Evolutionary conservation across 345 rosid species (phyloP), one percentile per base, ranked within the genome.

Genomic region (Garcia nutans): DNA sequence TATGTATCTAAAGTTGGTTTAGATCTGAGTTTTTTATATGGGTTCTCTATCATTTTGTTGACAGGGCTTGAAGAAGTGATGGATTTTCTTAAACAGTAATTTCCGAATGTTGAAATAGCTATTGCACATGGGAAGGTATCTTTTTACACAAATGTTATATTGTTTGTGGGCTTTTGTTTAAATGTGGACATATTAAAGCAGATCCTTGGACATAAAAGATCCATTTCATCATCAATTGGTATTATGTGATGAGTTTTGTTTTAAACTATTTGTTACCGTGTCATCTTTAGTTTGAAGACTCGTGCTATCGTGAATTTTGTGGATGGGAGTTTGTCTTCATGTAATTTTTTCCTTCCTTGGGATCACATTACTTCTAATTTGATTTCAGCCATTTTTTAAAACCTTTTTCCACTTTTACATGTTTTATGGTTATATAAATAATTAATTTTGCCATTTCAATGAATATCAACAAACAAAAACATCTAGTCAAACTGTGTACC

Each of bases 121-220:
- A 84, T 91, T 83, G 99, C 97, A 66, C 97, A 95, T 85, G 99
- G 97, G 75, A 89, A 95, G 94, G 97, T 92, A 84, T 70, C 59
- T 54, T 75, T 3, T 74, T 58, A 42, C 60, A 17, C 28, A 9
- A 42, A 55, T 33, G 28, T 28, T 33, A 5, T 37, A 37, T 37
- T 37, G 3, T 37, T 37, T 37, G 41, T 37, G 7, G 15, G 54
- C 73, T 16, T 8, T 60, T 50, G 20, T 24, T 59, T 33, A 3
- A 42, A n/a, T 33, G 77, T 11, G 10, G 28, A 59, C 10, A 23
- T 66, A 44, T 37, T 42, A 72, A 41, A 72, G 11, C 20, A 59
- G 26, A 26, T 26, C 50, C 54, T 12, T 19, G 8, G 67, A 61
- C 68, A 62, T 33, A 47, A 23, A 8, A 55, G 31, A 24, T 66